phyloP scores from a whole-genome alignment of 2,329 filamentous ascomycete genomes.

The Pseudofabraea citricarpa region DNA sequence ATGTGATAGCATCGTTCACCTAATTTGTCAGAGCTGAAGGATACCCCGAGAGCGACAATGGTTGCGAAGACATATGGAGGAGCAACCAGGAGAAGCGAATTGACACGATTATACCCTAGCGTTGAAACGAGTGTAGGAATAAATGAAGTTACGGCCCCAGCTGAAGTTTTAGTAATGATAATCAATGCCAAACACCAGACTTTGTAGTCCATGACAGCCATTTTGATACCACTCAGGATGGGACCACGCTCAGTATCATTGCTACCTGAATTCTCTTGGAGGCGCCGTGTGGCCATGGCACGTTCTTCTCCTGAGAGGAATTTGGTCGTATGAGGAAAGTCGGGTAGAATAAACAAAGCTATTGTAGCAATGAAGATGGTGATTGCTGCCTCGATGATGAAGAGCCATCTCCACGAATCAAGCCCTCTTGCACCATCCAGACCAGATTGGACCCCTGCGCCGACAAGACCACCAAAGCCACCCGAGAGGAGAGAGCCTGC shows the following conservation, averaged over 20 bases:
- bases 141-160: slow-evolving; percentile 9
- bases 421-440: slow-evolving; percentile 6
- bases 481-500: slow-evolving; percentile 37
- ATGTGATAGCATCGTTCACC: slow-evolving; percentile 14
- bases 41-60: slow-evolving; percentile 9
- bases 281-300: slow-evolving; percentile 3
- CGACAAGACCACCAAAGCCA: slow-evolving; percentile 44
- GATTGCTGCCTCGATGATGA: background rate
- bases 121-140: background rate
- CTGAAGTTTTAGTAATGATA: slow-evolving; percentile 5
- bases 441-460: slow-evolving; percentile 34
- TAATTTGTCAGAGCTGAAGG: slow-evolving; percentile 7
- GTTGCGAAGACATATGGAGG: slow-evolving; percentile 4
- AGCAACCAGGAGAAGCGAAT: slow-evolving; percentile 1
- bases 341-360: slow-evolving; percentile 6
- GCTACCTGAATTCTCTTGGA: slow-evolving; percentile 3
- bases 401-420: slow-evolving; percentile 43
- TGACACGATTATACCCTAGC: background rate
- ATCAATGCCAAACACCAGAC: slow-evolving; percentile 10
- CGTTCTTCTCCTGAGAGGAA: slow-evolving; percentile 6
- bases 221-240: slow-evolving; percentile 9
- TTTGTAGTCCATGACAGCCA: slow-evolving; percentile 15
- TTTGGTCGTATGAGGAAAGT: slow-evolving; percentile 8
- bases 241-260: slow-evolving; percentile 11
- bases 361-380: background rate